Conservation (phyloP, 352 stramenopile species). For the Phytophthora ohioensis region DNA sequence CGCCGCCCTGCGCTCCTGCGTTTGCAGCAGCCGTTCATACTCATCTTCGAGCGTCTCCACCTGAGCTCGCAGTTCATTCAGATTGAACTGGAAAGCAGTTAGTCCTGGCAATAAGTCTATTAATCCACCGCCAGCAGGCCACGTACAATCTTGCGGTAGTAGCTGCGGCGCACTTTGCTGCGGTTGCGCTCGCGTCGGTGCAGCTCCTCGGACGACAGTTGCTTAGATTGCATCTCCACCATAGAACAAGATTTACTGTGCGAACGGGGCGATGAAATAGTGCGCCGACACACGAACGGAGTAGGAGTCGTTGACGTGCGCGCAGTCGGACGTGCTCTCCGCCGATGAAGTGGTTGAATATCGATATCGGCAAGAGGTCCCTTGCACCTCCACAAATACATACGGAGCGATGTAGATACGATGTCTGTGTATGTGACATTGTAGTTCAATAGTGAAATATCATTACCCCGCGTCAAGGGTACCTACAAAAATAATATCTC, state of each 20-base stretch:
- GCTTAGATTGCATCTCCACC: conserved; percentile 11
- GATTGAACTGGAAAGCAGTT: conserved; percentile 42
- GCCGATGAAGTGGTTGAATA: conserved; percentile 13
- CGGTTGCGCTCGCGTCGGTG: conserved; percentile 58
- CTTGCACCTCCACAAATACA: conserved; percentile 12
- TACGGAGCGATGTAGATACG: conserved; percentile 2
- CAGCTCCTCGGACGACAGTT: conserved; percentile 48
- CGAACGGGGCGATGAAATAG: background rate
- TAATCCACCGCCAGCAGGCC: background rate
- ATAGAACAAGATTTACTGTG: conserved; percentile 18
- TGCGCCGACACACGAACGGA: no score
- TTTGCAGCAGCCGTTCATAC: conserved; percentile 51
- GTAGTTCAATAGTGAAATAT: conserved; percentile 24
- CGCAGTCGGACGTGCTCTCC: conserved; percentile 3
- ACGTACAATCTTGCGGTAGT: conserved; percentile 68
- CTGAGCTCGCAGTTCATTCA: conserved; percentile 55
- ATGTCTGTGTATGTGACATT: conserved; percentile 11
- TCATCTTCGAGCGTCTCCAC: conserved; percentile 54
- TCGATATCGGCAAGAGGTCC: conserved; percentile 11
- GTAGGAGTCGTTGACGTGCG: background rate
- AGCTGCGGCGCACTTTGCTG: conserved; percentile 60
- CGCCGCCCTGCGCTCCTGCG: conserved; percentile 33
- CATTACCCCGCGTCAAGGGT: conserved; percentile 1
- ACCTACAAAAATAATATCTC: conserved; percentile 27
- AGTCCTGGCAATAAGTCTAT: background rate